Evolutionary conservation across 1,284 basidiomycete genomes (phyloP).

Genomic region (Coniferiporia weirii): DNA sequence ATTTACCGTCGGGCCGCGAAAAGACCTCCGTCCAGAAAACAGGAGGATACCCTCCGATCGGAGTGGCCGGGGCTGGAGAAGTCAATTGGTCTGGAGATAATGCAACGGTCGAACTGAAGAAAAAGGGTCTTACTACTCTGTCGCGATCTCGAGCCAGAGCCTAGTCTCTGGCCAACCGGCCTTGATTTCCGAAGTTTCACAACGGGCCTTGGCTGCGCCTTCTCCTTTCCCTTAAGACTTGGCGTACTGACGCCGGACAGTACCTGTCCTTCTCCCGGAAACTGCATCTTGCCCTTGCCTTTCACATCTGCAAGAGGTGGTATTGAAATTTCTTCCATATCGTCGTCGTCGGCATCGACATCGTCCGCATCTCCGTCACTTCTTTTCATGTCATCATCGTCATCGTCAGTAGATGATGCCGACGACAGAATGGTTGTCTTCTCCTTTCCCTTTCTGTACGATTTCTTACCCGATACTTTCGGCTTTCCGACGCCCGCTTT

Average conservation of each 20-base stretch:
- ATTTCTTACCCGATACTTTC: slow-evolving; percentile 38
- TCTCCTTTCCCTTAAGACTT: slow-evolving; percentile 26
- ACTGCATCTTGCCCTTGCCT: slow-evolving; percentile 12
- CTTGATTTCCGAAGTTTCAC: slow-evolving; percentile 54
- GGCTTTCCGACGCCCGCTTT: slow-evolving; percentile 53
- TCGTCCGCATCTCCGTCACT: background rate
- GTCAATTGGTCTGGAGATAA: background rate
- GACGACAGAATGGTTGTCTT: background rate
- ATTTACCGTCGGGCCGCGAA: slow-evolving; percentile 84
- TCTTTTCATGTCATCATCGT: slow-evolving; percentile 11
- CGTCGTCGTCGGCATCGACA: slow-evolving; percentile 26
- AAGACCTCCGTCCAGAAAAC: slow-evolving; percentile 98
- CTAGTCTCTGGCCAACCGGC: slow-evolving; percentile 38
- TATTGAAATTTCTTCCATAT: slow-evolving; percentile 37
- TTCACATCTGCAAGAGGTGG: slow-evolving; percentile 17
- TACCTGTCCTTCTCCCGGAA: slow-evolving; percentile 18
- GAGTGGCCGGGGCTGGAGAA: slow-evolving; percentile 31
- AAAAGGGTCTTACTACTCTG: slow-evolving; percentile 7
- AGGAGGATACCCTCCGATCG: slow-evolving; percentile 50
- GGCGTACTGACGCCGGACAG: slow-evolving; percentile 21
- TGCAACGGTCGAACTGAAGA: background rate
- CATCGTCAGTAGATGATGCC: slow-evolving; percentile 19
- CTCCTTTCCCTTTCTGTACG: slow-evolving; percentile 32
- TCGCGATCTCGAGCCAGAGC: slow-evolving; percentile 4
- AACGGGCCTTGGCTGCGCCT: slow-evolving; percentile 34